phyloP scores from a whole-genome alignment of 371 early-diverging fungal species.

The Batkoa obscura region DNA sequence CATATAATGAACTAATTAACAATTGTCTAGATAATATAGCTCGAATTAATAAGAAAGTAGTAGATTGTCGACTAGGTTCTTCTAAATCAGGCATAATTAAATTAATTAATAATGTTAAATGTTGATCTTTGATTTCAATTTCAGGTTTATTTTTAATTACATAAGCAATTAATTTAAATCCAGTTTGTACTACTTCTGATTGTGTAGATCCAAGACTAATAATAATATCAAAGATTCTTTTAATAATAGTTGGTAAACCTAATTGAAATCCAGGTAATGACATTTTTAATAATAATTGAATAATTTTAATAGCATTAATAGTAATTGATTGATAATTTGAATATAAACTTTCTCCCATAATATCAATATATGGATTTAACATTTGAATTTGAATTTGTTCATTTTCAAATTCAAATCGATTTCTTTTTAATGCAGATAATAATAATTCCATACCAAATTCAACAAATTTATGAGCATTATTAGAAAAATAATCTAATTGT shows the following conservation, averaged over 20 bases:
- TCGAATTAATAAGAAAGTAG: conserved; percentile 64
- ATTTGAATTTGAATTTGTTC: conserved; percentile 38
- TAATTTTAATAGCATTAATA: conserved; percentile 34
- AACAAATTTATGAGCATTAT: conserved; percentile 75
- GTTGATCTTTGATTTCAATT: conserved; percentile 40
- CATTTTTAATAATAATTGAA: conserved; percentile 29
- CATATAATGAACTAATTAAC: conserved; percentile 74
- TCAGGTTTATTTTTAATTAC: conserved; percentile 45
- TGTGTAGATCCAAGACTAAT: conserved; percentile 37
- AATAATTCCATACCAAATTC: conserved; percentile 74
- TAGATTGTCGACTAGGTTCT: conserved; percentile 61
- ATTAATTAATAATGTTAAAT: conserved; percentile 55
- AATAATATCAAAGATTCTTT: conserved; percentile 52
- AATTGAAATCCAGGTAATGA: conserved; percentile 44
- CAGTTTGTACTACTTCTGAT: conserved; percentile 51
- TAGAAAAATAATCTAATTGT: conserved; percentile 31
- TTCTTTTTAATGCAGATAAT: conserved; percentile 40
- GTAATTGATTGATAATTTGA: conserved; percentile 55
- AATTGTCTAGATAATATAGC: conserved; percentile 71
- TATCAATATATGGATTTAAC: conserved; percentile 58
- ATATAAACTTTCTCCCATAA: conserved; percentile 61
- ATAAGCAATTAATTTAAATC: conserved; percentile 59
- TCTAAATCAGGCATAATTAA: conserved; percentile 77
- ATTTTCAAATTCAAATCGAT: conserved; percentile 29
- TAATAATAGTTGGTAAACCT: conserved; percentile 49